Evolutionary conservation across 805 yeast genomes (phyloP).

Genomic region (Clavispora asparagi): DNA sequence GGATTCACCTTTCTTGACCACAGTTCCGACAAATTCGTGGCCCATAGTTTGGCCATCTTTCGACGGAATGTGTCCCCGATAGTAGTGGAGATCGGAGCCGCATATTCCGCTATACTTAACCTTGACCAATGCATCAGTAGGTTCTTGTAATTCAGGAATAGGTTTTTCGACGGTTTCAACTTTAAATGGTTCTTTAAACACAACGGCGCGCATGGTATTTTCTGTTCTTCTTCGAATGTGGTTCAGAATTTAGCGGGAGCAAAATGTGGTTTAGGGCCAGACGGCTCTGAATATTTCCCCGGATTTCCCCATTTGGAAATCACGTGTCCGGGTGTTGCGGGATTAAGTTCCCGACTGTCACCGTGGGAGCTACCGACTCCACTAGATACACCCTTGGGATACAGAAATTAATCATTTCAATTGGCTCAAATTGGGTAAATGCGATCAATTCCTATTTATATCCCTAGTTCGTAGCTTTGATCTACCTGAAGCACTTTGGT

Average conservation of each 20-base stretch:
- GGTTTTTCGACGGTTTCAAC: conserved; percentile 36
- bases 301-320: not conserved
- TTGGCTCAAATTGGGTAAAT: no score
- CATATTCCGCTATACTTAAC: conserved; percentile 47
- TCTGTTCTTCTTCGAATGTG: conserved; percentile 2
- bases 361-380: no score
- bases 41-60: conserved; percentile 40
- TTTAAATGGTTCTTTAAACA: conserved; percentile 40
- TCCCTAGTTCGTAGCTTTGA: no score
- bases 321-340: not conserved
- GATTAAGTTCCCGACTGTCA: no score
- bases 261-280: not conserved
- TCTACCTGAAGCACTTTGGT: no score
- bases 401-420: no score
- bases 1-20: conserved; percentile 34
- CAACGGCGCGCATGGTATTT: conserved; percentile 44
- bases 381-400: no score
- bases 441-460: no score
- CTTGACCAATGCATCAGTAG: conserved; percentile 44
- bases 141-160: conserved; percentile 31
- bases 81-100: conserved; percentile 52
- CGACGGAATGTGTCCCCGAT: conserved; percentile 45
- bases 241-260: not conserved
- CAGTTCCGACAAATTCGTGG: conserved; percentile 46
- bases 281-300: not conserved